Conservation (phyloP, 805 yeast genomes). For the Spathaspora boniae region DNA sequence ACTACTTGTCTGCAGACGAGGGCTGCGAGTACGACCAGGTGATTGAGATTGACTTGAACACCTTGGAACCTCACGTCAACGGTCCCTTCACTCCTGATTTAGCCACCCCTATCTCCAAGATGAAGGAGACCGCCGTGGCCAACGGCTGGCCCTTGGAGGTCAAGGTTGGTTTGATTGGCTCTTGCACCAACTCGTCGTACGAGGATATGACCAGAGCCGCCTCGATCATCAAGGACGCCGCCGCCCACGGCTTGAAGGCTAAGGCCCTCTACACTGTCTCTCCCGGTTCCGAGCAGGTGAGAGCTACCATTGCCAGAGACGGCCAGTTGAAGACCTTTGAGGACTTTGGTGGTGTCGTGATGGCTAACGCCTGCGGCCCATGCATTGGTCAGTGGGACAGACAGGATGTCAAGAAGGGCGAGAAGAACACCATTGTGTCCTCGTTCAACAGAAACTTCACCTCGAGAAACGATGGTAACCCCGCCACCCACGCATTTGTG, state of each 20-base stretch:
- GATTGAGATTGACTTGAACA: constrained; percentile 81
- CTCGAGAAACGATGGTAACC: constrained; percentile 97
- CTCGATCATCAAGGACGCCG: constrained; percentile 85
- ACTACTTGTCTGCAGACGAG: constrained; percentile 78
- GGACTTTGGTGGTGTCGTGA: constrained; percentile 84
- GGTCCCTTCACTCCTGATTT: constrained; percentile 99
- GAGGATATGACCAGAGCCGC: constrained; percentile 98
- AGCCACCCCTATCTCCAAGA: constrained; percentile 85
- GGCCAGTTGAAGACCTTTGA: constrained; percentile 80
- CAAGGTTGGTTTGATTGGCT: constrained; percentile 93
- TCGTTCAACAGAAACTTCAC: constrained; percentile 97
- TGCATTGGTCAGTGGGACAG: constrained; percentile 99
- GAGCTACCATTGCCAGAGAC: constrained; percentile 96
- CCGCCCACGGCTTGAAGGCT: constrained; percentile 80
- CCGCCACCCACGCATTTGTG: constrained; percentile 94
- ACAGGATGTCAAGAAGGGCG: constrained; percentile 65
- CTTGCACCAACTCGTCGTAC: constrained; percentile 97
- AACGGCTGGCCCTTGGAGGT: constrained; percentile 86
- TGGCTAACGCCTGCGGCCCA: constrained; percentile 99
- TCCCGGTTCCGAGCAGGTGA: constrained; percentile 97
- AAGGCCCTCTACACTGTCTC: constrained; percentile 91
- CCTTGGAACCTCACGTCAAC: constrained; percentile 90
- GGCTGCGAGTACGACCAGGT: constrained; percentile 91
- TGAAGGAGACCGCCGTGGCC: constrained; percentile 64
- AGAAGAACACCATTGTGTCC: constrained; percentile 86